These are phyloP conservation scores for Xylaria bambusicola DNA, from an alignment of 495 filamentous ascomycete species.

Conservation along the genomic window DNA sequence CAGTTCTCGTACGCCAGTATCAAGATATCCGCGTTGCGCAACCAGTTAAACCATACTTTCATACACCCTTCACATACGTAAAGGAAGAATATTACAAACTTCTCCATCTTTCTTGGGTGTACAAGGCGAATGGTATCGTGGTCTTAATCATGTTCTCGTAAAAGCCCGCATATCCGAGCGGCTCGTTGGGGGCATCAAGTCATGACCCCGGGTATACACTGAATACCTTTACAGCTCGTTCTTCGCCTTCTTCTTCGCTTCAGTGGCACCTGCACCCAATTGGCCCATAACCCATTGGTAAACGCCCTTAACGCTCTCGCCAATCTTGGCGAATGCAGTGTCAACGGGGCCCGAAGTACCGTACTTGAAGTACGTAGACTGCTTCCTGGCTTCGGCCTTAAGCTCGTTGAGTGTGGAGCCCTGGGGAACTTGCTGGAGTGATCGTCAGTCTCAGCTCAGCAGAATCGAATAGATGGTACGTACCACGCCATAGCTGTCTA, in stretches of 20 bases:
- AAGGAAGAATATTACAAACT: constrained; percentile 3
- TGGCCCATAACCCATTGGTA: constrained; percentile 61
- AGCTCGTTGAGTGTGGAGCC: constrained; percentile 63
- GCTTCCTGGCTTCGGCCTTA: constrained; percentile 66
- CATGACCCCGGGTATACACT: not conserved
- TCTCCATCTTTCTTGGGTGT: not conserved
- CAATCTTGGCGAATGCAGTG: constrained; percentile 65
- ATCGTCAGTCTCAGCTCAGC: constrained; percentile 49
- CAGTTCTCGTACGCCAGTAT: not conserved
- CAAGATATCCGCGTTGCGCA: not conserved
- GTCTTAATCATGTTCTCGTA: constrained; percentile 9
- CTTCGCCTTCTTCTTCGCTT: constrained; percentile 61
- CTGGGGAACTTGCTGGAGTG: constrained; percentile 54
- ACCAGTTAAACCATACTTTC: not conserved
- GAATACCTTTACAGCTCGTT: constrained; percentile 35
- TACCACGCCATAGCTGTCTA: constrained; percentile 76
- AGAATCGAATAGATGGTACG: constrained; percentile 16
- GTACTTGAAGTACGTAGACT: constrained; percentile 75
- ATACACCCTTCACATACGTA: not conserved
- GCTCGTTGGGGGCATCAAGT: not conserved
- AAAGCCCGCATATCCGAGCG: not conserved
- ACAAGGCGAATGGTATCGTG: not conserved
- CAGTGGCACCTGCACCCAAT: constrained; percentile 63
- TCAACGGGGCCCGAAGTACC: constrained; percentile 67
- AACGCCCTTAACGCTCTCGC: constrained; percentile 49